These are phyloP conservation scores for Crithidia brevicula DNA, from an alignment of 208 protist species.

Conservation along the genomic window DNA sequence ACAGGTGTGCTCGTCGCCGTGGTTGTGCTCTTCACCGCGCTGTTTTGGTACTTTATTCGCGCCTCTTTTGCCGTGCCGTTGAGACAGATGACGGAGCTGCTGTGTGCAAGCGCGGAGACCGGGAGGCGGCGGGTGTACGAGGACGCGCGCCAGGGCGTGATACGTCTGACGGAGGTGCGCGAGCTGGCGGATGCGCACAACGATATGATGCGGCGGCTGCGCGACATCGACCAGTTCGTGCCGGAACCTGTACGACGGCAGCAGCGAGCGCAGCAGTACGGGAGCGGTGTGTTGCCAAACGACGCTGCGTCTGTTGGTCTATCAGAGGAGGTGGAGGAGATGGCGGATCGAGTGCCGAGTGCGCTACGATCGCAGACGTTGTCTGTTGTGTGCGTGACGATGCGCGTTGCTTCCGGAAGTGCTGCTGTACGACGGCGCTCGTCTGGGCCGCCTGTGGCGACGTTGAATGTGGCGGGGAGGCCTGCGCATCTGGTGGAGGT, in stretches of 20 bases:
- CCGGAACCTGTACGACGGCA: slow-evolving; percentile 9
- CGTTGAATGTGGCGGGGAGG: neutral
- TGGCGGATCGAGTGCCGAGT: neutral
- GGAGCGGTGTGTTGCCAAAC: too few species aligned
- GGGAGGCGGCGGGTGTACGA: neutral
- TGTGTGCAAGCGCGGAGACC: neutral
- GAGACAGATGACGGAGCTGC: neutral
- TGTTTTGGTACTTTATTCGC: slow-evolving; percentile 9
- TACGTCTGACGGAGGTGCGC: slow-evolving; percentile 14
- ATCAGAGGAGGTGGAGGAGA: neutral
- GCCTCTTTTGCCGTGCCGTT: slow-evolving; percentile 1
- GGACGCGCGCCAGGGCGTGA: neutral
- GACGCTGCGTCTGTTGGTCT: too few species aligned
- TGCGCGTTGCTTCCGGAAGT: neutral
- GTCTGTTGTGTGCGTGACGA: neutral
- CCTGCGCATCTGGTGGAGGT: neutral
- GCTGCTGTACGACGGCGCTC: neutral
- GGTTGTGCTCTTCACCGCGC: neutral
- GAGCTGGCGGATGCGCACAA: slow-evolving; percentile 22
- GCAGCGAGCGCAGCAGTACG: too few species aligned
- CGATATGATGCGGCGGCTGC: slow-evolving; percentile 10
- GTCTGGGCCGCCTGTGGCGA: neutral
- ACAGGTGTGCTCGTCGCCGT: neutral
- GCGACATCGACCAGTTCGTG: slow-evolving; percentile 19
- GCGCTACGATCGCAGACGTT: neutral